These are phyloP conservation scores for Crinitomyces ghanaensis DNA, from an alignment of 805 yeast genomes.

Conservation along the genomic window DNA sequence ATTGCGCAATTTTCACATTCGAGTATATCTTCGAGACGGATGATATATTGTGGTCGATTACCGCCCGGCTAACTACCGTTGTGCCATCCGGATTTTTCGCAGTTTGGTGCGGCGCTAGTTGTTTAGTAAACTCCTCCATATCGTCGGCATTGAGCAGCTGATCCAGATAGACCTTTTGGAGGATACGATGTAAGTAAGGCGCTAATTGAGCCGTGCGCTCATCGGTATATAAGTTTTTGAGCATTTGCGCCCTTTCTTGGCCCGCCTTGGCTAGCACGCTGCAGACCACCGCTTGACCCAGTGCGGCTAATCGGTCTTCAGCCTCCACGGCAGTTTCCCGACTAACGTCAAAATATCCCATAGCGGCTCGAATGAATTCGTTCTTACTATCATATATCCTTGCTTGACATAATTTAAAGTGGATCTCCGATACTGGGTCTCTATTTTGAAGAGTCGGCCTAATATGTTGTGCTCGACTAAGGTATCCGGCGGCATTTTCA, in stretches of 20 bases:
- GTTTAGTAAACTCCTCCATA: constrained; percentile 13
- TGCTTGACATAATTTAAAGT: constrained; percentile 23
- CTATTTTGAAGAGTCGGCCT: constrained; percentile 12
- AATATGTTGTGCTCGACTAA: constrained; percentile 19
- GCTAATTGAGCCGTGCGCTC: constrained; percentile 15
- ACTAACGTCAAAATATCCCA: constrained; percentile 21
- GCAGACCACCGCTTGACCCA: constrained; percentile 21
- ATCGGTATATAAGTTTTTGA: constrained; percentile 20
- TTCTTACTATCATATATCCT: constrained; percentile 21
- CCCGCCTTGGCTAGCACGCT: constrained; percentile 26
- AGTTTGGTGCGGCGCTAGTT: constrained; percentile 14
- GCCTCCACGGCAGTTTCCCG: constrained; percentile 16
- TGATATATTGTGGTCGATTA: constrained; percentile 25
- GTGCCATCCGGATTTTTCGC: constrained; percentile 17
- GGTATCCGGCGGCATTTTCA: constrained; percentile 18
- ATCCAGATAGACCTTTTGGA: constrained; percentile 21
- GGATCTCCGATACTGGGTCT: constrained; percentile 12
- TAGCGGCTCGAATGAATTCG: constrained; percentile 22
- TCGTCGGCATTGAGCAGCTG: constrained; percentile 19
- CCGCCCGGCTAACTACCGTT: constrained; percentile 21
- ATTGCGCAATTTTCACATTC: constrained; percentile 18
- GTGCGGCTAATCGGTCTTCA: constrained; percentile 17
- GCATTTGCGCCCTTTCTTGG: constrained; percentile 19
- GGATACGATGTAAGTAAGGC: constrained; percentile 12
- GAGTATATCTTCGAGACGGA: constrained; percentile 23